Conservation (phyloP, 1,284 basidiomycete species). For the Ustilago curta region DNA sequence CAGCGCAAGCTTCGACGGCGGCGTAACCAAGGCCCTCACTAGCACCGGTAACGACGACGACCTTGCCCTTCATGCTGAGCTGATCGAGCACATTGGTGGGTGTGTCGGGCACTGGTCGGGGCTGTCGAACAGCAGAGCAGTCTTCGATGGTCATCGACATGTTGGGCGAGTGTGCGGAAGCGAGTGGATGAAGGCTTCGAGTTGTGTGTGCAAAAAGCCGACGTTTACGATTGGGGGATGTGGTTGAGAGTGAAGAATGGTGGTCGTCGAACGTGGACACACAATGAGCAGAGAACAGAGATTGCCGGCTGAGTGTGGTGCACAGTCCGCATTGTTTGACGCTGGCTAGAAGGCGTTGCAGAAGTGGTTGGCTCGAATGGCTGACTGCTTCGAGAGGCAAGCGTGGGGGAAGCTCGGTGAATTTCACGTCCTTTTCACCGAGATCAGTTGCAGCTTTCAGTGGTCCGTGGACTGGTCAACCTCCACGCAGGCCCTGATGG, state of each 20-base stretch:
- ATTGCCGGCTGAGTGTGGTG: not conserved
- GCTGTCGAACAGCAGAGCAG: slow-evolving; percentile 45
- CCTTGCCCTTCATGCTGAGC: slow-evolving; percentile 66
- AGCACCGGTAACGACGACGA: slow-evolving; percentile 65
- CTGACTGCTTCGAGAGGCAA: no score
- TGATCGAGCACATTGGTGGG: slow-evolving; percentile 52
- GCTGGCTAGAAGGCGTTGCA: no score
- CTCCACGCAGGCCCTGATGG: not conserved
- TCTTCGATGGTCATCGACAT: slow-evolving; percentile 61
- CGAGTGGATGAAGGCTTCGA: no score
- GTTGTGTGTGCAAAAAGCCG: no score
- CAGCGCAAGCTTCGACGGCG: slow-evolving; percentile 65
- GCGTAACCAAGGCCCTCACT: slow-evolving; percentile 67
- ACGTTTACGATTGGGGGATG: not conserved
- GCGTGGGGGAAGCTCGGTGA: not conserved
- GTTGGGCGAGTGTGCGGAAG: slow-evolving; percentile 9
- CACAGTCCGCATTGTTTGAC: not conserved
- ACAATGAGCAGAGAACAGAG: not conserved
- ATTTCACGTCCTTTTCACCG: not conserved
- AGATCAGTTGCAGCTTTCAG: not conserved
- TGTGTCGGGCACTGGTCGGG: slow-evolving; percentile 43
- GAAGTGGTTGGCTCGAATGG: no score
- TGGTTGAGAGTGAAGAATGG: not conserved
- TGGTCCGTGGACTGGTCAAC: not conserved
- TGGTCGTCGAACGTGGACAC: not conserved